Percentiles rank a stretch among this genome's conserved stretches.
Conservation (phyloP, 495 filamentous ascomycete species). For the Neurospora sp. region DNA sequence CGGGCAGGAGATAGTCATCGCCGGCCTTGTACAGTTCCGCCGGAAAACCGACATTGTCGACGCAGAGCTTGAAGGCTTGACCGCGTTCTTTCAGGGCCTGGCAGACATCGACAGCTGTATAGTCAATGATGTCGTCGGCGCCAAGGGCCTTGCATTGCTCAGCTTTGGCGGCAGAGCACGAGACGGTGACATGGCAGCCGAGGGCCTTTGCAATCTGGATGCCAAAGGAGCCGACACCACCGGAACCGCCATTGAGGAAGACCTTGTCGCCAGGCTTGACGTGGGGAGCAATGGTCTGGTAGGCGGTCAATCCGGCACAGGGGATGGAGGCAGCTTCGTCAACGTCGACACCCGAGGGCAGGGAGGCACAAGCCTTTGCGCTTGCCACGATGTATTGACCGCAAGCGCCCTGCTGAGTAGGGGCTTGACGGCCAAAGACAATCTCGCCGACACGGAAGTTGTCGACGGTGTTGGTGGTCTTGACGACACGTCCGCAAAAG, state of each 20-base stretch:
- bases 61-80: constrained; percentile 41
- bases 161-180: constrained; percentile 49
- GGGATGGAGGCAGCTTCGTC: constrained; percentile 43
- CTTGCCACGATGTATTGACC: constrained; percentile 41
- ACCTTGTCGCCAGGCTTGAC: constrained; percentile 45
- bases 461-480: constrained; percentile 23
- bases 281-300: constrained; percentile 47
- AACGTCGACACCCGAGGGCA: constrained; percentile 43
- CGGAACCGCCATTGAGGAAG: constrained; percentile 60
- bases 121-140: constrained; percentile 62
- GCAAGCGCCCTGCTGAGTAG: constrained; percentile 40
- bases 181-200: constrained; percentile 52
- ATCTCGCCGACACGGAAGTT: constrained; percentile 38
- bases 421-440: constrained; percentile 44
- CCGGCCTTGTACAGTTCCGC: constrained; percentile 42
- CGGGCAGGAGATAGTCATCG: constrained; percentile 44
- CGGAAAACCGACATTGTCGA: constrained; percentile 53
- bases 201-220: constrained; percentile 58
- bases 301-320: constrained; percentile 48
- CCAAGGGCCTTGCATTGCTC: constrained; percentile 49
- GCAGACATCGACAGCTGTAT: constrained; percentile 44
- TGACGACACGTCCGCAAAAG: constrained; percentile 50
- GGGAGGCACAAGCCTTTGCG: constrained; percentile 14
- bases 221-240: constrained; percentile 50
- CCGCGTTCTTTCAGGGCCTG: constrained; percentile 38